phyloP scores from a whole-genome alignment of 2,329 filamentous ascomycete species.

The Acarospora socialis region DNA sequence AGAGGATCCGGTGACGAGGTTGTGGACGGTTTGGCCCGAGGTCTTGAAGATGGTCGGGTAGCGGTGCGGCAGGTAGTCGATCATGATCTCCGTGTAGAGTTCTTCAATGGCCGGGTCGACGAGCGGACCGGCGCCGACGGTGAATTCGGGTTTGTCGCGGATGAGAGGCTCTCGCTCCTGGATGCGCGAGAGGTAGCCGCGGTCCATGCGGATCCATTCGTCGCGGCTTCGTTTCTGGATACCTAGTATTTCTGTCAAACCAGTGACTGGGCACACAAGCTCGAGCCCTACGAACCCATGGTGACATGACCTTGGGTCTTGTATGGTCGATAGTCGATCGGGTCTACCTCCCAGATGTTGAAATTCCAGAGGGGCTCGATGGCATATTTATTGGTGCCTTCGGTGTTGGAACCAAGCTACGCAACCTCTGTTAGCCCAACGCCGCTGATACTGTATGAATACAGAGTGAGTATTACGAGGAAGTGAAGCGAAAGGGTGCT shows the following conservation, averaged over 20 bases:
- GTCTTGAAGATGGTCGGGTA: constrained; percentile 10
- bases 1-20: constrained; percentile 4
- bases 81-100: constrained; percentile 9
- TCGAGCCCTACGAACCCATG: constrained; percentile 4
- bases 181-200: constrained; percentile 5
- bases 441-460: too few species aligned
- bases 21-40: constrained; percentile 4
- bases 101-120: constrained; percentile 5
- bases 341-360: constrained; percentile 4
- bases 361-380: constrained; percentile 4
- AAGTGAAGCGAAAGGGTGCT: too few species aligned
- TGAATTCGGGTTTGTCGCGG: not conserved
- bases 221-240: constrained; percentile 7
- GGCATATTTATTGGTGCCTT: not conserved
- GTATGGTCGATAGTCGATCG: constrained; percentile 8
- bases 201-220: constrained; percentile 10
- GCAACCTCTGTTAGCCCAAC: too few species aligned
- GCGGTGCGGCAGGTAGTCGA: constrained; percentile 8
- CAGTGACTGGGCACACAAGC: not conserved
- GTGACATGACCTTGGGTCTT: constrained; percentile 7
- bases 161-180: constrained; percentile 4
- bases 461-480: too few species aligned
- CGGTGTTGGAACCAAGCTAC: too few species aligned
- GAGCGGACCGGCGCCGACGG: constrained; percentile 1
- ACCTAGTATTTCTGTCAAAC: constrained; percentile 1